Base-by-base conservation (phyloP, 2,329 filamentous ascomycete genomes). In the Trichoderma afroharzianum region DNA sequence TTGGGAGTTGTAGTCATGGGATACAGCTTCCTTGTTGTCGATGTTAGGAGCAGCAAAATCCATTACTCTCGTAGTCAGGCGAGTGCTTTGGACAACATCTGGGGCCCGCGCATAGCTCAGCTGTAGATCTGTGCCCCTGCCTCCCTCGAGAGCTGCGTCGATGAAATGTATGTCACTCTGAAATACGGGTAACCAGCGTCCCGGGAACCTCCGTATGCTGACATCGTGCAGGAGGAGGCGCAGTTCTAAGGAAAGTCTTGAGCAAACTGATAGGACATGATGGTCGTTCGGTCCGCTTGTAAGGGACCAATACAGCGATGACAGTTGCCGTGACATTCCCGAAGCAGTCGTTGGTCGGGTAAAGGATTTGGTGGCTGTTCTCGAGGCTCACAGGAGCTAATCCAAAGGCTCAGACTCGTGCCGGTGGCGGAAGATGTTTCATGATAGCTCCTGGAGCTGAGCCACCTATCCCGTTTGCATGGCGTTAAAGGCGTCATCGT, bases 261-360 rank as follows among this genome's bases (percentile, higher is more conserved):
- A 0, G 83, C 80, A 1, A 83, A 76, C 71, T 85, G 82, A 71
- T 83, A 85, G 0, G 83, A 85, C 2, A 86, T 73, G 0, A 85
- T 55, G 61, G 74, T 77, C 47, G 32, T 63, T 21, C 59, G 69
- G 71, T 77, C 71, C 18, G 79, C 77, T 5, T 78, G 33, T 77
- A 72, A 4, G 82, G 82, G 4, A 83, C 69, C 8, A 84, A 72
- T 1, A 84, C 76, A 0, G 83, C 84, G 1, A 82, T 77, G 0
- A 83, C 80, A 0, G 83, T 79, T 2, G 78, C 79, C 3, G 80
- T 79, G 5, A 83, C 77, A 2, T 81, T 76, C 24, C 78, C 77
- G 14, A 76, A 75, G 43, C 76, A 79, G 72, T 84, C 79, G 2
- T 78, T 82, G 12, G 82, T 82, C 9, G 81, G 78, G 72, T 83